phyloP scores from a whole-genome alignment of 2,329 filamentous ascomycete species.

The Venturia asperata region DNA sequence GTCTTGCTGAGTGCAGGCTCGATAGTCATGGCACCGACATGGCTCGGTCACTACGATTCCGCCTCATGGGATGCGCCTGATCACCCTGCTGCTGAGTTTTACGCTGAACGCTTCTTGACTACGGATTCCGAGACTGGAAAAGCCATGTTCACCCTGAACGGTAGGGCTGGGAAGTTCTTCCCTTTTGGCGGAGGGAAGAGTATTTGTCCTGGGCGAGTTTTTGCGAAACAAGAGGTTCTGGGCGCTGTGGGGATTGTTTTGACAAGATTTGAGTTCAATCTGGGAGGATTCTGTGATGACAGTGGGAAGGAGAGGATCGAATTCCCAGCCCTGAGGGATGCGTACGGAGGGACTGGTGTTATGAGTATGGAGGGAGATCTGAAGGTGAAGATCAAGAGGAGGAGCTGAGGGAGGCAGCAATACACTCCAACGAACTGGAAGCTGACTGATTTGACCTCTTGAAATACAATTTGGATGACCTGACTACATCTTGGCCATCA shows the following conservation, averaged over 20 bases:
- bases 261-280: conserved; percentile 20
- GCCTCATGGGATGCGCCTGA: conserved; percentile 22
- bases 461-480: no score
- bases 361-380: conserved; percentile 20
- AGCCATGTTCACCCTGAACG: conserved; percentile 25
- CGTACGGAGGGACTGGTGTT: conserved; percentile 17
- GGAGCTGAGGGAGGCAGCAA: no score
- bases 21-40: conserved; percentile 27
- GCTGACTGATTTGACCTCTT: no score
- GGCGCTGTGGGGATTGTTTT: conserved; percentile 20
- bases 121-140: conserved; percentile 25
- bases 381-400: conserved; percentile 17
- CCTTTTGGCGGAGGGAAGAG: conserved; percentile 27
- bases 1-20: conserved; percentile 18
- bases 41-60: conserved; percentile 27
- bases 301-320: conserved; percentile 4
- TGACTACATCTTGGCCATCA: no score
- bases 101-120: conserved; percentile 27
- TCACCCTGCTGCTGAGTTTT: conserved; percentile 21
- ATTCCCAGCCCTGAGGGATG: conserved; percentile 19
- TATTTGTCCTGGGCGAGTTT: conserved; percentile 22
- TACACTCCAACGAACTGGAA: no score
- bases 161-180: conserved; percentile 27
- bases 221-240: conserved; percentile 22
- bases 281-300: conserved; percentile 13